phyloP scores from a whole-genome alignment of 2,329 filamentous ascomycete genomes.

The Claviceps sorghi region DNA sequence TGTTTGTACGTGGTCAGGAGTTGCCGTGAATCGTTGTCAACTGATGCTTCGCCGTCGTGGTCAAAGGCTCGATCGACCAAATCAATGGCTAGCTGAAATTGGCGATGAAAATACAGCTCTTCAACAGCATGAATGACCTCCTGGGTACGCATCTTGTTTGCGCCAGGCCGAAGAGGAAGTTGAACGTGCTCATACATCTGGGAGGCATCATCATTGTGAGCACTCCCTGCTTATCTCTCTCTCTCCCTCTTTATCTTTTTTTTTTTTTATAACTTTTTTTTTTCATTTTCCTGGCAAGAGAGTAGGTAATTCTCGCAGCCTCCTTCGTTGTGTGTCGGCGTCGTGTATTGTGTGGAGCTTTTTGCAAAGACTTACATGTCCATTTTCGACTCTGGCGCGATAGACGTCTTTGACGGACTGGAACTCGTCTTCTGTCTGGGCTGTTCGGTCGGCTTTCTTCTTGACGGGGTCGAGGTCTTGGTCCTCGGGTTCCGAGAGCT shows the following conservation, averaged over 20 bases:
- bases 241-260: too few species aligned
- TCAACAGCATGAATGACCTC: conserved; percentile 41
- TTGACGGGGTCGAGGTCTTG: conserved; percentile 10
- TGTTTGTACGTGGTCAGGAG: conserved; percentile 27
- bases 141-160: conserved; percentile 33
- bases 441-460: conserved; percentile 18
- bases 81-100: conserved; percentile 29
- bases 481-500: conserved; percentile 18
- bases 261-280: background rate
- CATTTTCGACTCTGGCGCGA: conserved; percentile 36
- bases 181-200: conserved; percentile 30
- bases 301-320: too few species aligned
- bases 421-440: conserved; percentile 36
- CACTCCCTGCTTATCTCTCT: background rate
- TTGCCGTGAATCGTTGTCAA: conserved; percentile 30
- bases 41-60: conserved; percentile 13
- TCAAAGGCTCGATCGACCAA: conserved; percentile 25
- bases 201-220: background rate
- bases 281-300: background rate
- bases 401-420: conserved; percentile 31
- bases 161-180: conserved; percentile 23
- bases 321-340: too few species aligned
- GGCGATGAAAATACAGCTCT: conserved; percentile 40
- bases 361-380: conserved; percentile 26
- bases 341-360: too few species aligned